phyloP scores from a whole-genome alignment of 2,329 filamentous ascomycete genomes.

The Clarireedia hainanense region DNA sequence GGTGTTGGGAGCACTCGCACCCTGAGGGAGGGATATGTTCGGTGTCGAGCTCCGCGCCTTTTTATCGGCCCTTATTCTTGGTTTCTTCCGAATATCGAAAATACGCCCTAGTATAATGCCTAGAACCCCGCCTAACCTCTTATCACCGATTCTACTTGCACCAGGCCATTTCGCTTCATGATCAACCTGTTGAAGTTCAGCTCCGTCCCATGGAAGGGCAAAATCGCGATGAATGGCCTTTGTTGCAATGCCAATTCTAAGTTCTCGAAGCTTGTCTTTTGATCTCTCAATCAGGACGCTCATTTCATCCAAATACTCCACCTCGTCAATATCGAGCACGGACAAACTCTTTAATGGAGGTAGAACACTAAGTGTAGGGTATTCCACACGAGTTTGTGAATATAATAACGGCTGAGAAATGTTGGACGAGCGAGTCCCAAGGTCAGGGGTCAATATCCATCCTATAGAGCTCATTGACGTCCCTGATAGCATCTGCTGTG shows the following conservation, averaged over 20 bases:
- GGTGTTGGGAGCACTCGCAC: neutral
- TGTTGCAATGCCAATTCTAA: constrained; percentile 64
- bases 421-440: constrained; percentile 15
- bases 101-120: constrained; percentile 61
- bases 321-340: constrained; percentile 74
- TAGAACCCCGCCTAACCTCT: constrained; percentile 58
- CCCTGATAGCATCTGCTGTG: constrained; percentile 27
- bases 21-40: neutral
- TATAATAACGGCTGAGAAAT: constrained; percentile 31
- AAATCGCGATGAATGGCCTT: constrained; percentile 42
- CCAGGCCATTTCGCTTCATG: constrained; percentile 48
- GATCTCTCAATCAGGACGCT: constrained; percentile 68
- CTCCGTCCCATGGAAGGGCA: constrained; percentile 54
- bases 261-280: constrained; percentile 55
- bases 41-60: constrained; percentile 10
- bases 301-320: constrained; percentile 79
- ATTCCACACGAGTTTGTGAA: constrained; percentile 56
- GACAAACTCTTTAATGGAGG: constrained; percentile 67
- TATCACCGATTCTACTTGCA: constrained; percentile 49
- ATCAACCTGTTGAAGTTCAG: constrained; percentile 55
- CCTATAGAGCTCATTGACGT: constrained; percentile 37
- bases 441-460: constrained; percentile 28
- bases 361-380: constrained; percentile 71
- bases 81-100: constrained; percentile 46
- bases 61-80: constrained; percentile 20